phyloP scores from a whole-genome alignment of 805 yeast species.

The Monosporozyma aerobia region DNA sequence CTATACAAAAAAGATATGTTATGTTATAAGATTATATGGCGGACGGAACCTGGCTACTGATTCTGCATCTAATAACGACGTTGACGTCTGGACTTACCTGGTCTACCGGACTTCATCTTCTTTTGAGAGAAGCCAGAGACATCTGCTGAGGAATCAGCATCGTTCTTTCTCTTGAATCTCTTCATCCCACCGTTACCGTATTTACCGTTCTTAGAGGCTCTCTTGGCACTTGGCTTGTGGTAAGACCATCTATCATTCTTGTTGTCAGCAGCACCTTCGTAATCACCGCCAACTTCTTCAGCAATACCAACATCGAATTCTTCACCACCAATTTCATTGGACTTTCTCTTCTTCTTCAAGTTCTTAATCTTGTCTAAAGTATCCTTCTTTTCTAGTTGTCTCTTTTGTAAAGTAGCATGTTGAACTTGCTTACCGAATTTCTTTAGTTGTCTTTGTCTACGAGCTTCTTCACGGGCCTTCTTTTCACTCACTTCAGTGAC shows the following conservation, averaged over 20 bases:
- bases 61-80: conserved; percentile 16
- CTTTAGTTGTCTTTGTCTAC: conserved; percentile 88
- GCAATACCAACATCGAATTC: conserved; percentile 84
- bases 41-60: no score
- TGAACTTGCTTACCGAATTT: conserved; percentile 97
- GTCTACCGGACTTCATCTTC: conserved; percentile 40
- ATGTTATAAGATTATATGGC: background rate
- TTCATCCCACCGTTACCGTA: conserved; percentile 76
- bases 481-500: conserved; percentile 72
- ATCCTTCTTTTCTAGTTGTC: conserved; percentile 88
- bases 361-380: conserved; percentile 83
- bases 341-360: conserved; percentile 80
- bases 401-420: conserved; percentile 82
- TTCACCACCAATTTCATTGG: conserved; percentile 47
- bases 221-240: conserved; percentile 44
- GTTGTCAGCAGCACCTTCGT: conserved; percentile 11
- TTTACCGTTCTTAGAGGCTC: conserved; percentile 62
- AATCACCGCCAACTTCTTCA: conserved; percentile 44
- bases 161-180: conserved; percentile 63
- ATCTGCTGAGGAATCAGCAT: conserved; percentile 62
- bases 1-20: background rate
- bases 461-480: conserved; percentile 88
- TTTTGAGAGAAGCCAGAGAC: conserved; percentile 45
- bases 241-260: conserved; percentile 26
- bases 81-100: conserved; percentile 47